phyloP scores from a whole-genome alignment of 768 basidiomycete genomes.

The Auricularia auricula-judae region DNA sequence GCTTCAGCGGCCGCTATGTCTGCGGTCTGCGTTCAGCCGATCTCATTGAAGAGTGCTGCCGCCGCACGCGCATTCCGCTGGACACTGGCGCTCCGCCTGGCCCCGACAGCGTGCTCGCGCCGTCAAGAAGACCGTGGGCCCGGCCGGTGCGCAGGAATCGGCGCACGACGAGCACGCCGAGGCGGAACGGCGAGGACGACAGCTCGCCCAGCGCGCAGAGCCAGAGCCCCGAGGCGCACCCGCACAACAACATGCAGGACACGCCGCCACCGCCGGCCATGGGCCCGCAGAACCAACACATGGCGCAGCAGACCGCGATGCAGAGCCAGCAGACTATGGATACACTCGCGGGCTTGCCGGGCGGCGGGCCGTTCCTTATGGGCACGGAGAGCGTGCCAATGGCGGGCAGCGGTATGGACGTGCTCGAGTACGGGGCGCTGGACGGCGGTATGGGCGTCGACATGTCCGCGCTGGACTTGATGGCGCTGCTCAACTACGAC shows the following conservation, averaged over 20 bases:
- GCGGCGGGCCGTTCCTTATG: slow-evolving; percentile 10
- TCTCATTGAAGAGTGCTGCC: slow-evolving; percentile 91
- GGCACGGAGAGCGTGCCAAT: slow-evolving; percentile 18
- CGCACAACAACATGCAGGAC: slow-evolving; percentile 42
- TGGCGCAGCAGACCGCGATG: not conserved
- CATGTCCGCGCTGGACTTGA: slow-evolving; percentile 48
- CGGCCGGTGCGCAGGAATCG: slow-evolving; percentile 72
- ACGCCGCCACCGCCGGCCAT: slow-evolving; percentile 32
- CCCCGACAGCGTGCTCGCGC: slow-evolving; percentile 31
- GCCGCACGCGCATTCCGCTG: slow-evolving; percentile 67
- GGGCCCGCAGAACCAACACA: slow-evolving; percentile 11
- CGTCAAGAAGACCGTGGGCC: slow-evolving; percentile 73
- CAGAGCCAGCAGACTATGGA: not conserved
- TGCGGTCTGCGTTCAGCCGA: slow-evolving; percentile 87
- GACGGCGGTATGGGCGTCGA: not conserved
- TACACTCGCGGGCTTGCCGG: not conserved
- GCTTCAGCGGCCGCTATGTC: slow-evolving; percentile 86
- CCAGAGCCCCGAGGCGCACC: slow-evolving; percentile 31
- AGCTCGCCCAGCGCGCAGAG: not conserved
- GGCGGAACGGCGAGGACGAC: not conserved
- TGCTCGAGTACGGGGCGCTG: slow-evolving; percentile 36
- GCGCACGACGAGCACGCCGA: slow-evolving; percentile 22
- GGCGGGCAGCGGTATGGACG: slow-evolving; percentile 29
- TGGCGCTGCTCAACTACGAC: slow-evolving; percentile 45
- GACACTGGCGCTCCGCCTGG: slow-evolving; percentile 42